These are phyloP conservation scores for Backusella australiensis DNA, from an alignment of 192 early-diverging fungal species.

Conservation along the genomic window DNA sequence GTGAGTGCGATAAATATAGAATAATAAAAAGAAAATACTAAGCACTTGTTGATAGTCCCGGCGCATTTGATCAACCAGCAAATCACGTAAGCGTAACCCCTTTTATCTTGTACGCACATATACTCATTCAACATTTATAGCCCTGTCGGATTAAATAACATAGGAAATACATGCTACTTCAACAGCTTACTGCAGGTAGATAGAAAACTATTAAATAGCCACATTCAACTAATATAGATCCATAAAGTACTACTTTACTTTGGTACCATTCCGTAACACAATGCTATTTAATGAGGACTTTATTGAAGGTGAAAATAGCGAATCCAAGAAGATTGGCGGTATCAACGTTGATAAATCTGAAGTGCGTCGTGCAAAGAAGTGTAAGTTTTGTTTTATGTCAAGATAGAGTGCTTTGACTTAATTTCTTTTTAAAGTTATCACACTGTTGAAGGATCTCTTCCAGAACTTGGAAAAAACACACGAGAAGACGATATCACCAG, in stretches of 20 bases:
- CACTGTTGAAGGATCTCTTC: conserved; percentile 52
- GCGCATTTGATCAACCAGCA: neutral
- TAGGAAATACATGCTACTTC: conserved; percentile 89
- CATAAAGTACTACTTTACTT: conserved; percentile 63
- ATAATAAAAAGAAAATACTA: neutral
- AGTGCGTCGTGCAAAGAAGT: conserved; percentile 47
- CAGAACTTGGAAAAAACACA: conserved; percentile 39
- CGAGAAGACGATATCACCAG: conserved; percentile 49
- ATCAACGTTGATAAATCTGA: conserved; percentile 38
- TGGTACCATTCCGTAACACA: conserved; percentile 58
- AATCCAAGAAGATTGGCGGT: conserved; percentile 47
- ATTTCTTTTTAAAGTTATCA: conserved; percentile 39
- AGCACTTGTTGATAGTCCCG: neutral
- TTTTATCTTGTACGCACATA: neutral
- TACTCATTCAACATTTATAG: conserved; percentile 28
- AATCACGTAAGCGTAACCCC: neutral
- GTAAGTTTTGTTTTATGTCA: conserved; percentile 24
- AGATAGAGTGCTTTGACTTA: neutral
- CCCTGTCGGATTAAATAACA: conserved; percentile 75
- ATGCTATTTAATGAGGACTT: conserved; percentile 55
- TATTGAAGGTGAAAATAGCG: conserved; percentile 40
- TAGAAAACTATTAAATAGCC: neutral
- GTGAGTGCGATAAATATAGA: neutral
- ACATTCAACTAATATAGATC: neutral
- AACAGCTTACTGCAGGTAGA: conserved; percentile 72